Evolutionary conservation across 1,284 basidiomycete species (phyloP), one percentile per base, ranked within the genome.

Genomic region (Amylostereum areolatum): DNA sequence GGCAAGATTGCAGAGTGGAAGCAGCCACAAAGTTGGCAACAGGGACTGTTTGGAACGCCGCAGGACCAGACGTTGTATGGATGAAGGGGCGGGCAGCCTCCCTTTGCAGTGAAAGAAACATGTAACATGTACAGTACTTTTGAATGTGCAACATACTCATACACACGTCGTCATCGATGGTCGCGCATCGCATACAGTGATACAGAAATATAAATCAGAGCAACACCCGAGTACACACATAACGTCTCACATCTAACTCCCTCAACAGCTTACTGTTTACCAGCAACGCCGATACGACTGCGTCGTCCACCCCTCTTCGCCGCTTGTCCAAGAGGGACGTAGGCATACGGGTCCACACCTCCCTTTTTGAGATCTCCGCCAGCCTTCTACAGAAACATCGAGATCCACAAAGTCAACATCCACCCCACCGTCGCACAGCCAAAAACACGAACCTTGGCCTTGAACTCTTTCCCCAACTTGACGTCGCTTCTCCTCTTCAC

Each of bases 301-400:
- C 57, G 54, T 11, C 61, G 57, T 32, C 52, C 57, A 1, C 46
- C 48, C 63, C 78, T 81, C 66, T 86, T 89, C n/a, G 89, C 80
- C 33, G 89, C 89, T 64, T 93, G 87, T 25, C 83, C 80, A 47
- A 96, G 71, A 8, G 91, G 73, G 39, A 97, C 67, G 65, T 98
- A 99, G 18, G 92, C 93, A 66, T 92, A 99, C 1, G 97, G 97
- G 61, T 95, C 93, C 45, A 91, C 70, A 35, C 87, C 86, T 27
- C 82, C 78, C 63, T 83, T 89, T 68, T 92, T 96, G 64, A 97
- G 76, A 65, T 97, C 95, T 33, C 95, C 94, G 36, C 89, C 89
- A 29, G 92, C 95, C 71, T 84, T 89, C 93, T 96, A 66, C 50
- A 56, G 46, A 51, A 25, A 37, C 18, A 24, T 29, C 43, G 25